Evolutionary conservation across 306 rosid species (phyloP), one percentile per base, ranked within the genome.

Genomic region (Acacia melanoxylon): DNA sequence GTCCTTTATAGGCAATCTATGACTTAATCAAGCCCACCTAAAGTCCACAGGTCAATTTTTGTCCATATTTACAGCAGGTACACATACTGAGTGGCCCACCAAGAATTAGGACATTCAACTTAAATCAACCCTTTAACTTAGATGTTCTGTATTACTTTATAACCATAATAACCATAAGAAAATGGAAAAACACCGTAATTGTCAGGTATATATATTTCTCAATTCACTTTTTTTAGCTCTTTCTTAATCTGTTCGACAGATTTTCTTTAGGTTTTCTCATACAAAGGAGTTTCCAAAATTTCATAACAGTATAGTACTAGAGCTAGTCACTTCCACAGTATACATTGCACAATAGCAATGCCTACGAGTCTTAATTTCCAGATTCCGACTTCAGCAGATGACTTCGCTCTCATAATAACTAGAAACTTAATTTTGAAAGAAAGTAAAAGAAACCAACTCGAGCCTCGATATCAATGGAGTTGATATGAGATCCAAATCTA

Each of bases 61-160:
- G 90, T 92, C 97, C 88, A 89, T 88, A 87, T 91, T 91, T 89
- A 91, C 91, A 83, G 91, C 91, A 86, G 86, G 86, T 78, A 81
- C 92, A 88, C 93, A 84, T 81, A 72, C 83, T 77, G n/a, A 79
- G 88, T 68, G 90, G 45, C 85, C 92, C 58, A 63, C 91, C 90
- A 91, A 91, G 92, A 91, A 89, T 93, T 86, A 89, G 95, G 92
- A 91, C 92, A 89, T 80, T 78, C 69, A 74, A 67, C 49, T 27
- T 76, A 24, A 48, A 9, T 35, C 73, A 70, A 27, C 25, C 31
- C 71, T 25, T 70, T 61, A 45, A 58, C 11, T 52, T 51, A 33
- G 20, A 27, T 3, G 42, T 33, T 49, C 29, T 62, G 41, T 37
- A 40, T 37, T 41, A 10, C 10, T 22, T 35, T 68, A 19, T 68